Conservation (phyloP, 495 filamentous ascomycete species). For the Trichoderma erinaceum region DNA sequence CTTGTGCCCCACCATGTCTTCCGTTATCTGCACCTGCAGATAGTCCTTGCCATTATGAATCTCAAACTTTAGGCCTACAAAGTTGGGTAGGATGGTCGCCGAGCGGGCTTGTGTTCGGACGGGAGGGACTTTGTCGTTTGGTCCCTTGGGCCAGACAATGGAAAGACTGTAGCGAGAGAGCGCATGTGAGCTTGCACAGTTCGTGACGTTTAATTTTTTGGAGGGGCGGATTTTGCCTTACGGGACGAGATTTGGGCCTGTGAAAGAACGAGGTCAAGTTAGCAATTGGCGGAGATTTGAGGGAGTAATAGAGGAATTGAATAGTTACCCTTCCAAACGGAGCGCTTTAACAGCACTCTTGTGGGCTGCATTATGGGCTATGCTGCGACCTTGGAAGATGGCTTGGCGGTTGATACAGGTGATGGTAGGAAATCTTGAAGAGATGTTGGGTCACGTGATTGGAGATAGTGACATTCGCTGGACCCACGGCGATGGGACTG, state of each 20-base stretch:
- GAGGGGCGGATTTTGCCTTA: constrained; percentile 33
- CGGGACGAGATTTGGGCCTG: constrained; percentile 70
- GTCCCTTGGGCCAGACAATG: constrained; percentile 49
- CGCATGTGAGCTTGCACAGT: background rate
- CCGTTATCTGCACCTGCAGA: constrained; percentile 78
- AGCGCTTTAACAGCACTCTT: constrained; percentile 46
- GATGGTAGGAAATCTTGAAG: background rate
- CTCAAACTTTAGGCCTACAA: constrained; percentile 88
- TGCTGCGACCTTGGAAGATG: background rate
- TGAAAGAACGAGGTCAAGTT: constrained; percentile 1
- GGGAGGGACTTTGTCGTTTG: constrained; percentile 58
- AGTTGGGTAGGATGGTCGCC: constrained; percentile 93
- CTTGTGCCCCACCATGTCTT: constrained; percentile 98
- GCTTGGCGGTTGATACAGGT: background rate
- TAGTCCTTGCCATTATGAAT: constrained; percentile 95
- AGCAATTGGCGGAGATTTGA: constrained; percentile 17
- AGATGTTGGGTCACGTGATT: constrained; percentile 1
- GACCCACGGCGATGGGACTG: background rate
- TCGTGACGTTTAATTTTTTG: background rate
- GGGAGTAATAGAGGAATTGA: background rate
- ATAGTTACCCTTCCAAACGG: constrained; percentile 52
- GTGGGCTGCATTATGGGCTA: constrained; percentile 46
- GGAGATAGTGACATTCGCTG: background rate
- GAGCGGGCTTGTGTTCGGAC: constrained; percentile 84
- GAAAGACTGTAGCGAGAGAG: constrained; percentile 46